Percentiles rank a stretch among this genome's conserved stretches.
These are phyloP conservation scores for Nyctanthes arbortristis DNA, from an alignment of 257 asterid genomes.

Conservation along the genomic window DNA sequence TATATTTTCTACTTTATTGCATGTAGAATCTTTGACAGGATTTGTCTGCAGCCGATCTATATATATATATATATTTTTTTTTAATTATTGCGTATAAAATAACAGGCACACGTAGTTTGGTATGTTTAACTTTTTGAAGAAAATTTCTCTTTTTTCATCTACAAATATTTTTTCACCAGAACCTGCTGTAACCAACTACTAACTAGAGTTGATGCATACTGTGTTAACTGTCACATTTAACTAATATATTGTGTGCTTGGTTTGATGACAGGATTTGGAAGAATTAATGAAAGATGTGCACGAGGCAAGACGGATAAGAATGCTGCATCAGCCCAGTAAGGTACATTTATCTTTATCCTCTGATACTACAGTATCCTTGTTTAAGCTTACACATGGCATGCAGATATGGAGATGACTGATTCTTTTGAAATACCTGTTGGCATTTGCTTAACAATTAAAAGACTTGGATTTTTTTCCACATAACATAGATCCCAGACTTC, in stretches of 20 bases:
- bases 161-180: background rate
- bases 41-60: background rate
- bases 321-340: slow-evolving; percentile 96
- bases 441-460: background rate
- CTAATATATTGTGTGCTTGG: background rate
- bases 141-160: no score
- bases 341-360: slow-evolving; percentile 36
- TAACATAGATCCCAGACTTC: background rate
- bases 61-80: background rate
- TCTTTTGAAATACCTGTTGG: slow-evolving; percentile 2
- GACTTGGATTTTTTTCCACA: background rate
- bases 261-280: slow-evolving; percentile 64
- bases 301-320: slow-evolving; percentile 91
- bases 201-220: background rate
- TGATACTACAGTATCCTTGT: slow-evolving; percentile 3
- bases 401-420: background rate
- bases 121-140: background rate
- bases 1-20: background rate
- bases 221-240: background rate
- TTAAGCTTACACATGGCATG: background rate
- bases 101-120: background rate
- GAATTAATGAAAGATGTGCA: slow-evolving; percentile 95
- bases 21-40: background rate
- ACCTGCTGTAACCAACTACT: background rate
- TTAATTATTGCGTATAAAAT: background rate